Conservation (phyloP, 371 early-diverging fungal genomes). For the Smittium mucronatum region DNA sequence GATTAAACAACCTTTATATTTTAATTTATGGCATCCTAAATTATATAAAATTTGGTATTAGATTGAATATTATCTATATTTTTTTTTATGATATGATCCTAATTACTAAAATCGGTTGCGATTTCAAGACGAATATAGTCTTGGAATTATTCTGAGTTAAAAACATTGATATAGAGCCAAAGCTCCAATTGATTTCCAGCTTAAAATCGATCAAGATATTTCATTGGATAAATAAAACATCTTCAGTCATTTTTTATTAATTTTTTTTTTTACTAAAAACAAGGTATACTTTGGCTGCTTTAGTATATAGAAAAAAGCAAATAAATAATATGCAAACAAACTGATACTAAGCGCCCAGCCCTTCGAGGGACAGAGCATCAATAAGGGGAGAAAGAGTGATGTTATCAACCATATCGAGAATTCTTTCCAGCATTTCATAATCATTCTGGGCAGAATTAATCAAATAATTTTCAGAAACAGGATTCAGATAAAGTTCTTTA, state of each 20-base stretch:
- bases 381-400: neutral
- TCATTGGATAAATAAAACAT: neutral
- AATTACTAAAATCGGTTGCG: too few species aligned
- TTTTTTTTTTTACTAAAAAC: too few species aligned
- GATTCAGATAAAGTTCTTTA: neutral
- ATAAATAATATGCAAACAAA: neutral
- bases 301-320: too few species aligned
- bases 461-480: neutral
- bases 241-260: neutral
- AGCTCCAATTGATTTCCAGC: neutral
- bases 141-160: neutral
- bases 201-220: neutral
- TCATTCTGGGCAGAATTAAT: neutral
- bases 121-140: neutral
- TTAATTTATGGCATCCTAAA: neutral
- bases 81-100: neutral
- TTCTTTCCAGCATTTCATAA: neutral
- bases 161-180: neutral
- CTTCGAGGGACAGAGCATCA: neutral
- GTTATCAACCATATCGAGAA: neutral
- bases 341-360: neutral
- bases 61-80: neutral
- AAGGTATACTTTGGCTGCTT: too few species aligned
- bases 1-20: neutral
- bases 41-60: neutral